Conservation (phyloP, 805 yeast genomes). For the Yarrowia deformans region DNA sequence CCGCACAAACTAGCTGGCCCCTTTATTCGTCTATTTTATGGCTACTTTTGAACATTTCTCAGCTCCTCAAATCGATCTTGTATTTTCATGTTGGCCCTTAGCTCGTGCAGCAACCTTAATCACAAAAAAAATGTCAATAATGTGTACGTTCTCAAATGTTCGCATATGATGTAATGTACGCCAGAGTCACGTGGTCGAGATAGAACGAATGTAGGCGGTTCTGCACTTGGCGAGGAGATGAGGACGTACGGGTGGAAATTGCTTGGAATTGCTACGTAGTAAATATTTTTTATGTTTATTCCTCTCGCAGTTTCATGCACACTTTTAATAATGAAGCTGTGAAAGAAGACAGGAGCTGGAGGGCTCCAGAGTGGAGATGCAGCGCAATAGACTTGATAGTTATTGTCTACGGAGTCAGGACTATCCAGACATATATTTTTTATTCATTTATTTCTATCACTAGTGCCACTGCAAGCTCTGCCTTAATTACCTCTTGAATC, state of each 20-base stretch:
- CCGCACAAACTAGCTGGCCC: too few species aligned
- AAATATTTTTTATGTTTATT: too few species aligned
- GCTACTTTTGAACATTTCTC: conserved; percentile 15
- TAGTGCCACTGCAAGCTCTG: neutral
- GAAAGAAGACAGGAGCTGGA: too few species aligned
- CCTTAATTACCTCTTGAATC: neutral
- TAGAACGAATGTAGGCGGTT: too few species aligned
- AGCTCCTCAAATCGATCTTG: neutral
- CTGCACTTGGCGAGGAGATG: too few species aligned
- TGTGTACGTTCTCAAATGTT: neutral
- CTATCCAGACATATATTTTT: neutral
- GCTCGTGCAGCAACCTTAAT: conserved; percentile 1
- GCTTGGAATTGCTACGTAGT: too few species aligned
- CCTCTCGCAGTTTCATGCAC: too few species aligned
- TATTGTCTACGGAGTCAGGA: too few species aligned
- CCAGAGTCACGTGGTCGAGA: neutral
- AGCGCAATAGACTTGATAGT: too few species aligned
- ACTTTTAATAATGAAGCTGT: too few species aligned
- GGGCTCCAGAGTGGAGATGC: too few species aligned
- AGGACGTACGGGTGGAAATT: too few species aligned
- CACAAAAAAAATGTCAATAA: neutral
- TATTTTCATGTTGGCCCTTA: conserved; percentile 16
- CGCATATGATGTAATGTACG: neutral
- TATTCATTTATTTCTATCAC: neutral
- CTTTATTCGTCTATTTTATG: neutral